phyloP scores from a whole-genome alignment of 2,329 filamentous ascomycete species.

The Trichoderma afroharzianum region DNA sequence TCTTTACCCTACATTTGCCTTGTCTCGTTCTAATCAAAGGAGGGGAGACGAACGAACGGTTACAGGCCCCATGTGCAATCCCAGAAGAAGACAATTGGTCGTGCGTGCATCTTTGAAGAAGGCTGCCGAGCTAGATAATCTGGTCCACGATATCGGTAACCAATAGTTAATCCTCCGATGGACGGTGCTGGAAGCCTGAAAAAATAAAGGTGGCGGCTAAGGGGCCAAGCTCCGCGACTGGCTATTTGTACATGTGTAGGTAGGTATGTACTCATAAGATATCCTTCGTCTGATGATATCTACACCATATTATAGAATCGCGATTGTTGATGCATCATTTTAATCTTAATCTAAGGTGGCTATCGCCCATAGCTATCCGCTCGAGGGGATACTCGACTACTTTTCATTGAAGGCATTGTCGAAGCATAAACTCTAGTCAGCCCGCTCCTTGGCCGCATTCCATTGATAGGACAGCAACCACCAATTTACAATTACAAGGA shows the following conservation, averaged over 20 bases:
- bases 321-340: background rate
- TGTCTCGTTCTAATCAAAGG: background rate
- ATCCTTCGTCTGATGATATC: background rate
- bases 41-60: background rate
- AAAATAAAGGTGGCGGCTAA: background rate
- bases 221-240: background rate
- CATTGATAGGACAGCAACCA: background rate
- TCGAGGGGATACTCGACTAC: background rate
- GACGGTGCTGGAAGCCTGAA: background rate
- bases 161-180: background rate
- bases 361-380: background rate
- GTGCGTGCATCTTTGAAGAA: background rate
- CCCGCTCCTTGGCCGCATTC: background rate
- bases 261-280: background rate
- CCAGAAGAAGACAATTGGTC: background rate
- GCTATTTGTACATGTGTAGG: background rate
- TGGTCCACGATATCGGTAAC: background rate
- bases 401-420: background rate
- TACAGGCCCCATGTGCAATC: background rate
- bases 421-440: background rate
- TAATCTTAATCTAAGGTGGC: background rate
- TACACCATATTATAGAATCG: background rate
- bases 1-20: background rate
- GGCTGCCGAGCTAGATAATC: background rate
- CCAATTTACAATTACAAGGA: background rate